These are phyloP conservation scores for Scenedesmus sp. DNA, from an alignment of 163 green algal species.

Conservation along the genomic window DNA sequence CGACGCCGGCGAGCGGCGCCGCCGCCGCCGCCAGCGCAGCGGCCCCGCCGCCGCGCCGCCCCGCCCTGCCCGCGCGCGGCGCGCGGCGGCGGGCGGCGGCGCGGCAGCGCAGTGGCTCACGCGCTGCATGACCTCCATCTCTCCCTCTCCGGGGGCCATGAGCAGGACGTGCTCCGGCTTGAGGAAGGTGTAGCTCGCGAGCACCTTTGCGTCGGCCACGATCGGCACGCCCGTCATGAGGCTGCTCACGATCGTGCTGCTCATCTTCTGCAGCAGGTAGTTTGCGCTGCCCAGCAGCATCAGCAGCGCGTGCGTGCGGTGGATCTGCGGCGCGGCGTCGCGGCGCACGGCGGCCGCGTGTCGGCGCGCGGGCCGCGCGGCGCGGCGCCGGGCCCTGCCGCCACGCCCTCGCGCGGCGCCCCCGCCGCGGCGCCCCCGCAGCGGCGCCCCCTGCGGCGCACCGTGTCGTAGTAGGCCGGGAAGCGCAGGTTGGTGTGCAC, in stretches of 20 bases:
- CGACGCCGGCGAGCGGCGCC: too few relatives aligned
- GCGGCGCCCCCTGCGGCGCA: background rate
- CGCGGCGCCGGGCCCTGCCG: too few relatives aligned
- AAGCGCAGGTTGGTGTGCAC: slow-evolving; percentile 39
- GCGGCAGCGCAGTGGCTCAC: slow-evolving; percentile 22
- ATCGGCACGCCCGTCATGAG: slow-evolving; percentile 47
- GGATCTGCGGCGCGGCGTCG: too few relatives aligned
- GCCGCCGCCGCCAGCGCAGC: background rate
- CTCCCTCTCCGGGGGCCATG: slow-evolving; percentile 15
- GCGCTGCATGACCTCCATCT: slow-evolving; percentile 46
- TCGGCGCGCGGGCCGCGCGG: too few relatives aligned
- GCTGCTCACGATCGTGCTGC: slow-evolving; percentile 39
- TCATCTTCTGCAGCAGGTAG: slow-evolving; percentile 46
- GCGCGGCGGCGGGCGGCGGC: background rate
- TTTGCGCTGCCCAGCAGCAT: slow-evolving; percentile 37
- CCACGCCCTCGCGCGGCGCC: too few relatives aligned
- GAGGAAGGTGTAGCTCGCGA: slow-evolving; percentile 45
- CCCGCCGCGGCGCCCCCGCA: background rate
- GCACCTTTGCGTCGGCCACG: slow-evolving; percentile 25
- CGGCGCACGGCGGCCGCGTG: too few relatives aligned
- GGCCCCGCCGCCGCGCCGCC: background rate
- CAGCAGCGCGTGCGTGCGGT: slow-evolving; percentile 46
- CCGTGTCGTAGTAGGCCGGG: slow-evolving; percentile 43
- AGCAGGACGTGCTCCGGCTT: slow-evolving; percentile 20
- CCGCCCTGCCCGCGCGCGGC: background rate